Percentiles rank a stretch among this genome's conserved stretches.
Conservation (phyloP, 306 rosid species). For the Ammopiptanthus mongolicus region DNA sequence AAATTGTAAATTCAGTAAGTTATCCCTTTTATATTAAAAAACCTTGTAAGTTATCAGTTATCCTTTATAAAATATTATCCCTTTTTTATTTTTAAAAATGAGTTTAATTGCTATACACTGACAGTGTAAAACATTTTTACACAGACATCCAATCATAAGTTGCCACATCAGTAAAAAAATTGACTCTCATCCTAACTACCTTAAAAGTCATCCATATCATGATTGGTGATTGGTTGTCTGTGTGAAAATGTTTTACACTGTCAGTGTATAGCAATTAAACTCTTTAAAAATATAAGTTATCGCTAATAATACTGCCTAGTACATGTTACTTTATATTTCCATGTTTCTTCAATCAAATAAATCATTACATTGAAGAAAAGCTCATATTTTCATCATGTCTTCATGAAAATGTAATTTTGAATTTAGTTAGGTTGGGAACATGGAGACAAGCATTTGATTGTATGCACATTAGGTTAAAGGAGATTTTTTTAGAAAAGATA, state of each 20-base stretch:
- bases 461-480: background rate
- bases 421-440: background rate
- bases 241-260: no score
- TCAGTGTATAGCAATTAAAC: no score
- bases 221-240: no score
- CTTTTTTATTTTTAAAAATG: background rate
- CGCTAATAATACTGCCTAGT: background rate
- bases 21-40: background rate
- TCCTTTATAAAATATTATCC: background rate
- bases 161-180: no score
- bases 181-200: no score
- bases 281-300: slow-evolving; percentile 14
- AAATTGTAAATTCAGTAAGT: slow-evolving; percentile 69
- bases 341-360: background rate
- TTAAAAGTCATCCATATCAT: no score
- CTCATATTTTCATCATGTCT: background rate
- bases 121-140: no score
- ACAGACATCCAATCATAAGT: no score
- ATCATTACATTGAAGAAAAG: background rate
- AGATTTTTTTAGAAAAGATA: background rate
- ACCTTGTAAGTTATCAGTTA: slow-evolving; percentile 15
- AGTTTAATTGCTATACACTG: no score
- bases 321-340: background rate
- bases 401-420: background rate
- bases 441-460: background rate